Evolutionary conservation across 495 filamentous ascomycete species (phyloP).

Genomic region (Clavariopsis aquatica): DNA sequence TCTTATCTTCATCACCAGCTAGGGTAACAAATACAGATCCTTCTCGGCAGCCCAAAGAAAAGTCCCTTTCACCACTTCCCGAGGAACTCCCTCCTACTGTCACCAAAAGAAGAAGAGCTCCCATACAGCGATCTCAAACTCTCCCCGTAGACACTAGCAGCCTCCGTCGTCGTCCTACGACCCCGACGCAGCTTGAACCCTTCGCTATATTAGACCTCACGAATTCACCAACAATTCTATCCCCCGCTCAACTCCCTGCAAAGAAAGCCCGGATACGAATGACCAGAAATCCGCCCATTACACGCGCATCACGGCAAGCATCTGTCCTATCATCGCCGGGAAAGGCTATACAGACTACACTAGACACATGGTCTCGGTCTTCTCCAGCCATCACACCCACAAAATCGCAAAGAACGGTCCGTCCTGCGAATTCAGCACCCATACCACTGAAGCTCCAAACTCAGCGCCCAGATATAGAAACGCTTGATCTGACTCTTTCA

Average conservation of each 20-base stretch:
- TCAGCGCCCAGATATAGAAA: slow-evolving; percentile 8
- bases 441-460: background rate
- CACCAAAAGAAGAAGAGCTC: slow-evolving; percentile 24
- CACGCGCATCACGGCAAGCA: background rate
- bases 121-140: slow-evolving; percentile 30
- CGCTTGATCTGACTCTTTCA: slow-evolving; percentile 34
- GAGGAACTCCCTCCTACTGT: slow-evolving; percentile 26
- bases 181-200: slow-evolving; percentile 7
- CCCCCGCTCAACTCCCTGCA: slow-evolving; percentile 21
- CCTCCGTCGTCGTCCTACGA: slow-evolving; percentile 7
- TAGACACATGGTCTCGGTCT: slow-evolving; percentile 20
- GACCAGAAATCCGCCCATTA: background rate
- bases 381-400: slow-evolving; percentile 17
- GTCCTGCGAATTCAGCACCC: background rate
- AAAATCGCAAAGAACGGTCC: slow-evolving; percentile 4
- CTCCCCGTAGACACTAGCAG: slow-evolving; percentile 4
- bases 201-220: slow-evolving; percentile 23
- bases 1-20: slow-evolving; percentile 31
- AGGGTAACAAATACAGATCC: background rate
- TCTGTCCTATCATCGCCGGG: slow-evolving; percentile 9
- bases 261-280: slow-evolving; percentile 24
- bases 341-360: slow-evolving; percentile 14
- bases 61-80: slow-evolving; percentile 4
- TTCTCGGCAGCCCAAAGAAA: slow-evolving; percentile 1
- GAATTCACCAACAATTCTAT: slow-evolving; percentile 14